Evolutionary conservation across 306 rosid genomes (phyloP).

Genomic region (Ceratonia siliqua): DNA sequence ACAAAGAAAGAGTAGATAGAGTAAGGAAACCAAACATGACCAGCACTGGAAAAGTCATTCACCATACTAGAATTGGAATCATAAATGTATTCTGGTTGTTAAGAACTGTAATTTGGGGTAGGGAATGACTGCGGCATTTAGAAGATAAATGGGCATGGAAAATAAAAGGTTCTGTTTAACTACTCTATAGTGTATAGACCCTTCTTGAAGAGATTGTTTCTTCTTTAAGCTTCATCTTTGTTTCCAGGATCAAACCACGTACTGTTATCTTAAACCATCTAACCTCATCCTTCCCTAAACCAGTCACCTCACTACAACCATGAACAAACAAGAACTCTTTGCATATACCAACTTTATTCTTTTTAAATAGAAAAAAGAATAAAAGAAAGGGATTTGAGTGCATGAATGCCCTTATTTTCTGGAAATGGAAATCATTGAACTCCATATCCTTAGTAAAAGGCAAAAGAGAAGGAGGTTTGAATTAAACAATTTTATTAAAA

Average conservation of each 20-base stretch:
- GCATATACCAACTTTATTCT: too few species aligned
- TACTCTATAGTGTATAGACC: not conserved
- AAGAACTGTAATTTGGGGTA: slow-evolving; percentile 10
- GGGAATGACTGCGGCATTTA: slow-evolving; percentile 19
- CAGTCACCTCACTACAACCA: too few species aligned
- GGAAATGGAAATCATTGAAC: too few species aligned
- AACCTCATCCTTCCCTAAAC: not conserved
- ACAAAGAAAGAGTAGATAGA: not conserved
- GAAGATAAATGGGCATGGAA: not conserved
- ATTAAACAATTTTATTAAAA: too few species aligned
- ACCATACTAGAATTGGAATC: slow-evolving; percentile 15
- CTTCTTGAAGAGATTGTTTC: not conserved
- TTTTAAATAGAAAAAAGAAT: too few species aligned
- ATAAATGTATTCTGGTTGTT: slow-evolving; percentile 23
- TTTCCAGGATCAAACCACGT: too few species aligned
- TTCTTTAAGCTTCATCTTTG: not conserved
- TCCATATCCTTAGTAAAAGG: too few species aligned
- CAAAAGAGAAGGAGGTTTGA: too few species aligned
- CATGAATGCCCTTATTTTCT: too few species aligned
- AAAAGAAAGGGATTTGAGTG: too few species aligned
- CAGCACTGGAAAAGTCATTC: slow-evolving; percentile 2
- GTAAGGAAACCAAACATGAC: not conserved
- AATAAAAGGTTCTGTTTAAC: slow-evolving; percentile 21
- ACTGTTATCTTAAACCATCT: too few species aligned
- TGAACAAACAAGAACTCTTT: too few species aligned